Evolutionary conservation across 2,329 filamentous ascomycete genomes (phyloP), one percentile per base, ranked within the genome.

Genomic region (Aspergillus sp.): DNA sequence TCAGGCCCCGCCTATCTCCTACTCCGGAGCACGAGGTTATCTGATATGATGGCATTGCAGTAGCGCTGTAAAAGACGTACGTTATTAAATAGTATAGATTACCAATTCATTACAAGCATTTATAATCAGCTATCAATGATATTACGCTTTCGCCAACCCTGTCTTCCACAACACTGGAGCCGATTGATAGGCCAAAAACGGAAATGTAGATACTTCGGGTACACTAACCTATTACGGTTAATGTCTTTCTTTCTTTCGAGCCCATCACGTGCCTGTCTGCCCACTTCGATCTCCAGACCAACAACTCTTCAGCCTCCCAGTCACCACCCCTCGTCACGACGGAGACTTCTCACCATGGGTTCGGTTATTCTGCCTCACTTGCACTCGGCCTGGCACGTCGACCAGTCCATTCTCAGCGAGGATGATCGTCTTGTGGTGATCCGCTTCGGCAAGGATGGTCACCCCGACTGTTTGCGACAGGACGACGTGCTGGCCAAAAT

Each of bases 401-500:
- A 97, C 75, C 90, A 97, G 72, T 89, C 90, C 53, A 96, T 96
- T 63, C 82, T 88, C 63, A 79, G 77, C 39, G 90, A 97, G 72
- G 88, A 95, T 64, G 91, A 97, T 63, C 85, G 91, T 42, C 81
- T 96, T 33, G 63, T 64, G 39, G 59, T 95, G 38, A 95, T 97
- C 66, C 85, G 91, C 55, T 97, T 97, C 70, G 90, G 90, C 42
- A 82, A 88, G 57, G 89, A 95, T 68, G 81, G 80, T 64, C 86
- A 94, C 60, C 80, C 82, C 4, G 88, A 94, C 69, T 85, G 74
- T 66, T 86, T 87, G 79, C 75, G 78, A 38, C 82, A 95, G 68
- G 93, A 97, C 69, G 91, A 97, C 68, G 85, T 97, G 5, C 85
- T 98, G 45, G 94, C 91, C 77, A 88, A 83, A 59, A 94, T 98